Conservation (phyloP, 441 rosid genomes). For the Arabidopsis lyrata region DNA sequence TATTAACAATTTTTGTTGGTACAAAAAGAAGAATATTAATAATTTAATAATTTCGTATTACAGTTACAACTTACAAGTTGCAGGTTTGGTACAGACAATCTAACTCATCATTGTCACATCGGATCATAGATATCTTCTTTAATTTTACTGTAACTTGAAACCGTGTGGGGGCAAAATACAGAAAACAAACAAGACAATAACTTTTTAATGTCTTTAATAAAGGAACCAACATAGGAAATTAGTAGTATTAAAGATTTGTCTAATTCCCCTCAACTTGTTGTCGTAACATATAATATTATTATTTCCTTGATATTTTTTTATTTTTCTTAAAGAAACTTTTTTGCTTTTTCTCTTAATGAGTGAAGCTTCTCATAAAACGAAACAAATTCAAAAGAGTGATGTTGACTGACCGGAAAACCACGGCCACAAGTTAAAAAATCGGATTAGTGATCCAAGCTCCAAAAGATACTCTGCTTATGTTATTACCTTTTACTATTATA, state of each 20-base stretch:
- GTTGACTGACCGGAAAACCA: constrained; percentile 31
- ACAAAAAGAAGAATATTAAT: background rate
- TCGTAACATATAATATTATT: constrained; percentile 11
- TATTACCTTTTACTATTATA: too few relatives aligned
- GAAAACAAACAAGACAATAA: constrained; percentile 34
- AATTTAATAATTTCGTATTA: constrained; percentile 1
- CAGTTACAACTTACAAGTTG: constrained; percentile 41
- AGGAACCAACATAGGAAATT: constrained; percentile 39
- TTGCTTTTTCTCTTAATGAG: background rate
- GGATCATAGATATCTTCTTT: background rate
- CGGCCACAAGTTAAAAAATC: constrained; percentile 14
- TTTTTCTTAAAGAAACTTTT: background rate
- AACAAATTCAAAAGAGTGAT: constrained; percentile 21
- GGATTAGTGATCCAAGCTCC: background rate
- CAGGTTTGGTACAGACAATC: constrained; percentile 29
- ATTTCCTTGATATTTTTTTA: constrained; percentile 10
- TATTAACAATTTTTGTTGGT: background rate
- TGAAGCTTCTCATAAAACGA: background rate
- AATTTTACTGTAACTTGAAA: constrained; percentile 30
- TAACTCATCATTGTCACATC: constrained; percentile 42
- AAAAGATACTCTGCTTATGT: too few relatives aligned
- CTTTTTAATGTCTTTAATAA: constrained; percentile 31
- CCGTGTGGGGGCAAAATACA: constrained; percentile 42
- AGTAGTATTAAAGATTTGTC: constrained; percentile 7
- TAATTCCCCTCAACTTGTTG: constrained; percentile 32